These are phyloP conservation scores for Tylopilus intermedius DNA, from an alignment of 768 basidiomycete genomes.

Conservation along the genomic window DNA sequence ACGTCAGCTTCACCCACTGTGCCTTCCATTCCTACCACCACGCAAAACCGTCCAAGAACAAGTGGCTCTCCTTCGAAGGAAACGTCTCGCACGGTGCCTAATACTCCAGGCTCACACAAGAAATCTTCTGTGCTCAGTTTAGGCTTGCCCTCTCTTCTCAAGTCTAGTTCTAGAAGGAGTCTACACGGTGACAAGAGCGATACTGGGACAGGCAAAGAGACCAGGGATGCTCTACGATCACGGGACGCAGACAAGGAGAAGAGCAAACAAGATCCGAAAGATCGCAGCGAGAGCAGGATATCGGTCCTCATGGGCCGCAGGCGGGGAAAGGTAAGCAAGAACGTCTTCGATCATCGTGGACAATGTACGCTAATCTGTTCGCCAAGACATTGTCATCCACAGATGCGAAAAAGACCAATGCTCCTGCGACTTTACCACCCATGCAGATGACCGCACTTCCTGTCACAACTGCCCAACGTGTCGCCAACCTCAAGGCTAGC, in stretches of 20 bases:
- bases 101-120: slow-evolving; percentile 61
- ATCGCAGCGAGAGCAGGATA: slow-evolving; percentile 85
- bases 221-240: slow-evolving; percentile 48
- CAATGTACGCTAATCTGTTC: slow-evolving; percentile 9
- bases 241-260: slow-evolving; percentile 44
- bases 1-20: slow-evolving; percentile 49
- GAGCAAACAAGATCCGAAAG: slow-evolving; percentile 74
- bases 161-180: slow-evolving; percentile 80
- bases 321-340: slow-evolving; percentile 76
- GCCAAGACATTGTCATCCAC: slow-evolving; percentile 76
- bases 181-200: slow-evolving; percentile 57
- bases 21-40: slow-evolving; percentile 40
- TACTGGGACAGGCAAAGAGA: slow-evolving; percentile 38
- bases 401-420: slow-evolving; percentile 70
- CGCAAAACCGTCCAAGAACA: slow-evolving; percentile 40
- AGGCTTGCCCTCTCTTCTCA: slow-evolving; percentile 76
- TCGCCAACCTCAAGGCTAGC: slow-evolving; percentile 71
- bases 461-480: slow-evolving; percentile 74
- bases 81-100: slow-evolving; percentile 46
- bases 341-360: slow-evolving; percentile 1
- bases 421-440: slow-evolving; percentile 73
- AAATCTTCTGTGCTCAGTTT: slow-evolving; percentile 81
- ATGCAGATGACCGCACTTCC: slow-evolving; percentile 88
- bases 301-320: slow-evolving; percentile 84
- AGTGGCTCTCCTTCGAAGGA: slow-evolving; percentile 53